These are phyloP conservation scores for Suillus decipiens DNA, from an alignment of 768 basidiomycete species.

Conservation along the genomic window DNA sequence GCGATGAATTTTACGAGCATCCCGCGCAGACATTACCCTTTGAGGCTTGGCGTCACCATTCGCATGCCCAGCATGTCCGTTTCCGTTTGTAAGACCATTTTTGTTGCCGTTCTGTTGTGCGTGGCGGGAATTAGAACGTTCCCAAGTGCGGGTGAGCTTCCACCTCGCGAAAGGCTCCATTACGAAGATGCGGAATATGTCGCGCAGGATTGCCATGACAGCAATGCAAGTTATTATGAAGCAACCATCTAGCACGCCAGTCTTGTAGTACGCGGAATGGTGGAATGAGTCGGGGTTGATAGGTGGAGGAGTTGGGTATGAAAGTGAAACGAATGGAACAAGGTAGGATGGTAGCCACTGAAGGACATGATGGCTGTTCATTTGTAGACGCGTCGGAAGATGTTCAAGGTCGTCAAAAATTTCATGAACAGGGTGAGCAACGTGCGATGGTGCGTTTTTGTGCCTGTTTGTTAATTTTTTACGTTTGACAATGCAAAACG, in stretches of 20 bases:
- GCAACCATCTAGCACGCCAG: conserved; percentile 77
- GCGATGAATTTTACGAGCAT: conserved; percentile 63
- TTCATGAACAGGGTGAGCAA: conserved; percentile 31
- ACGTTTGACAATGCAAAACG: conserved; percentile 32
- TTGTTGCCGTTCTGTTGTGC: conserved; percentile 24
- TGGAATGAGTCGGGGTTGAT: conserved; percentile 69
- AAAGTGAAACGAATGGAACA: conserved; percentile 72
- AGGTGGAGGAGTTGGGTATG: conserved; percentile 63
- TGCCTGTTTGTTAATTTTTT: conserved; percentile 32
- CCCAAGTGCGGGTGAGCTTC: conserved; percentile 64
- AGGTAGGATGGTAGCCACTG: conserved; percentile 55
- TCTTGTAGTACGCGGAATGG: conserved; percentile 66
- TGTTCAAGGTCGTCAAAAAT: conserved; percentile 31
- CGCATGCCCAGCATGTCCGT: conserved; percentile 32
- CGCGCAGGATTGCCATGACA: conserved; percentile 85
- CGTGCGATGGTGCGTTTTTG: conserved; percentile 25
- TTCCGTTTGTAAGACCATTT: conserved; percentile 37
- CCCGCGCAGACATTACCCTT: conserved; percentile 37
- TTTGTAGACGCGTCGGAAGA: conserved; percentile 29
- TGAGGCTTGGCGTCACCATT: conserved; percentile 24
- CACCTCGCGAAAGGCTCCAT: conserved; percentile 82
- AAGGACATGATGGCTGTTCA: conserved; percentile 38
- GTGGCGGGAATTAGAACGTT: conserved; percentile 18
- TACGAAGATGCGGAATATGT: conserved; percentile 68
- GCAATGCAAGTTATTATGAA: conserved; percentile 81